These are phyloP conservation scores for Mycena vitilis DNA, from an alignment of 768 basidiomycete genomes.

Conservation along the genomic window DNA sequence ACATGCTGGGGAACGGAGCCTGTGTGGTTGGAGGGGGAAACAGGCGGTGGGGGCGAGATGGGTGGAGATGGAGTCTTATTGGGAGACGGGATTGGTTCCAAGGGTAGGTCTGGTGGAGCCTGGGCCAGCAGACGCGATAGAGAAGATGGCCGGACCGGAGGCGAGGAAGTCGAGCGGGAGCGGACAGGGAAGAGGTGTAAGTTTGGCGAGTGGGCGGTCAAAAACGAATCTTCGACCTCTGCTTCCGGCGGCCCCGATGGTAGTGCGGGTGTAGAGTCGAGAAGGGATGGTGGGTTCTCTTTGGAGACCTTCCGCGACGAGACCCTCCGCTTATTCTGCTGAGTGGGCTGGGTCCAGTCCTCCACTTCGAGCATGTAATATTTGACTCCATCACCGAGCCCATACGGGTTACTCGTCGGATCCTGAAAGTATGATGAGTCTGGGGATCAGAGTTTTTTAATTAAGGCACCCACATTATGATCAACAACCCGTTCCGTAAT, in stretches of 20 bases:
- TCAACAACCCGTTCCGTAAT: constrained; percentile 89
- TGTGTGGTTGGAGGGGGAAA: constrained; percentile 49
- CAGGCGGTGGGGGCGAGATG: constrained; percentile 50
- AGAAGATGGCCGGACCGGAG: constrained; percentile 79
- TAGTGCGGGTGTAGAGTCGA: constrained; percentile 51
- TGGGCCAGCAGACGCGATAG: constrained; percentile 84
- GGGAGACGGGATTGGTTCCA: constrained; percentile 42
- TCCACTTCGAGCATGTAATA: constrained; percentile 95
- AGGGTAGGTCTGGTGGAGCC: constrained; percentile 60
- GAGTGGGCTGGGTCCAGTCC: constrained; percentile 87
- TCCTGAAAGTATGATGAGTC: constrained; percentile 59
- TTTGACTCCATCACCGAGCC: constrained; percentile 88
- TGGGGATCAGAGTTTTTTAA: constrained; percentile 21
- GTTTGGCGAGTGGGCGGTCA: constrained; percentile 71
- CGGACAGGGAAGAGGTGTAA: constrained; percentile 76
- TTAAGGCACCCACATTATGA: constrained; percentile 65
- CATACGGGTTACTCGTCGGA: constrained; percentile 88
- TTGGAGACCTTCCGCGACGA: constrained; percentile 63
- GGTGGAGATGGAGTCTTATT: constrained; percentile 49
- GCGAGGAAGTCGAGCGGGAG: constrained; percentile 73
- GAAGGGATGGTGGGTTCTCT: constrained; percentile 51
- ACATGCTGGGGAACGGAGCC: constrained; percentile 52
- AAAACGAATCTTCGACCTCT: constrained; percentile 81
- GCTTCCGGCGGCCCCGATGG: constrained; percentile 72
- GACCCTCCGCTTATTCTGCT: constrained; percentile 67